Evolutionary conservation across 371 early-diverging fungal genomes (phyloP).

Genomic region (Catenaria anguillulae): DNA sequence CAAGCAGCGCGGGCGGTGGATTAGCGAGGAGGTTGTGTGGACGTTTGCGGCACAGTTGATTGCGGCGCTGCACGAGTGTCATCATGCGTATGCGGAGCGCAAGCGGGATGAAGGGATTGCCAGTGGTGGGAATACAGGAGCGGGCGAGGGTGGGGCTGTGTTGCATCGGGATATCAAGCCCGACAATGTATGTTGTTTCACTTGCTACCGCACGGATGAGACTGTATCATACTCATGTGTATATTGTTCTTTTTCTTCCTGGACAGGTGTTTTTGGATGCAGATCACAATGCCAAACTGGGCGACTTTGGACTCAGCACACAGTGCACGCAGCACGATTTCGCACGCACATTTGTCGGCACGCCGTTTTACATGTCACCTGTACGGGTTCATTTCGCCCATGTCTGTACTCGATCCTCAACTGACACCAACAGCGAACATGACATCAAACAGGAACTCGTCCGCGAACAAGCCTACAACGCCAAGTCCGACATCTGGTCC

Average conservation of each 20-base stretch:
- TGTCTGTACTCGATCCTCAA: no score
- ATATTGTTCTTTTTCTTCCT: not conserved
- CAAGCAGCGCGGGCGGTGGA: slow-evolving; percentile 11
- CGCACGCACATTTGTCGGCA: slow-evolving; percentile 54
- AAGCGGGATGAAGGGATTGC: slow-evolving; percentile 13
- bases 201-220: no score
- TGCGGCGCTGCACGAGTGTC: slow-evolving; percentile 47
- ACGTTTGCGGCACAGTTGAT: slow-evolving; percentile 37
- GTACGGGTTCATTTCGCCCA: no score
- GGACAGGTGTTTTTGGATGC: slow-evolving; percentile 34
- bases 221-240: slow-evolving; percentile 3
- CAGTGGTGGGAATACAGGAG: slow-evolving; percentile 39
- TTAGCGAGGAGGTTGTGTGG: slow-evolving; percentile 48
- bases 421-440: no score
- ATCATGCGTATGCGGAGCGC: slow-evolving; percentile 22
- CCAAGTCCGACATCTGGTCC: slow-evolving; percentile 56
- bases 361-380: slow-evolving; percentile 64
- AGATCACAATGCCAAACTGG: slow-evolving; percentile 44
- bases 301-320: slow-evolving; percentile 53
- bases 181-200: slow-evolving; percentile 36
- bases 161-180: slow-evolving; percentile 51
- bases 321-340: slow-evolving; percentile 32
- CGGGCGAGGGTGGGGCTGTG: slow-evolving; percentile 14
- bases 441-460: slow-evolving; percentile 44
- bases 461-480: slow-evolving; percentile 38